Evolutionary conservation across 2,329 filamentous ascomycete genomes (phyloP).

Genomic region (Fusarium odoratissimum): DNA sequence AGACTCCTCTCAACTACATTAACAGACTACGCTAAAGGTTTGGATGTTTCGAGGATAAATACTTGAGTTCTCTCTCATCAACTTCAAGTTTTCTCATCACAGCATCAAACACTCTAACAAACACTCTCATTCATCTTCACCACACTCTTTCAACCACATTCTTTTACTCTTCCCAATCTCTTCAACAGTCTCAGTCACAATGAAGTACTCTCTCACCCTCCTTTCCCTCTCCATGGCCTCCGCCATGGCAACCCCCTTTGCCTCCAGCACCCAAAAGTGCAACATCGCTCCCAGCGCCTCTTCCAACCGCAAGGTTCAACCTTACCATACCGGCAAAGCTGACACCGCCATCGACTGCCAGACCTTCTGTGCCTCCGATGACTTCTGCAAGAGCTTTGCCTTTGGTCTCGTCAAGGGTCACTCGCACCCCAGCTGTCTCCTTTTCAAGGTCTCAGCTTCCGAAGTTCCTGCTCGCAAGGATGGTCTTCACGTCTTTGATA

Average conservation of each 20-base stretch:
- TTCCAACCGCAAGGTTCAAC: neutral
- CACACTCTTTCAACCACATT: neutral
- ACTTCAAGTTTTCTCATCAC: neutral
- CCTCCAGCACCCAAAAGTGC: neutral
- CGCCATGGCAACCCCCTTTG: neutral
- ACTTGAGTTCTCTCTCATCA: neutral
- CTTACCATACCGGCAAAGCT: neutral
- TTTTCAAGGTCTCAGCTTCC: neutral
- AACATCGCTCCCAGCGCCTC: neutral
- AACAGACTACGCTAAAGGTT: accelerated
- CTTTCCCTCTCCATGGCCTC: slow-evolving; percentile 5
- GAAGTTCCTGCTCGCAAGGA: slow-evolving; percentile 3
- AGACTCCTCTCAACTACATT: neutral
- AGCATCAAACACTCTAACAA: neutral
- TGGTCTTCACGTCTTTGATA: slow-evolving; percentile 12
- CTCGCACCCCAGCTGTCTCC: neutral
- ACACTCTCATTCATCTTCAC: neutral
- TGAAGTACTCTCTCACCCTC: slow-evolving; percentile 13
- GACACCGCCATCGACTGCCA: slow-evolving; percentile 13
- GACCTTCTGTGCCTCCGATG: slow-evolving; percentile 5
- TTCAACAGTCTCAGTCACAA: neutral
- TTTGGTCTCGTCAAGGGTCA: slow-evolving; percentile 3
- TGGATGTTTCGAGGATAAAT: neutral
- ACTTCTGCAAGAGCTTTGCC: neutral
- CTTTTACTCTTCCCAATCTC: neutral